phyloP scores from a whole-genome alignment of 164 flowering plant species.

The Cinnamomum micranthum region DNA sequence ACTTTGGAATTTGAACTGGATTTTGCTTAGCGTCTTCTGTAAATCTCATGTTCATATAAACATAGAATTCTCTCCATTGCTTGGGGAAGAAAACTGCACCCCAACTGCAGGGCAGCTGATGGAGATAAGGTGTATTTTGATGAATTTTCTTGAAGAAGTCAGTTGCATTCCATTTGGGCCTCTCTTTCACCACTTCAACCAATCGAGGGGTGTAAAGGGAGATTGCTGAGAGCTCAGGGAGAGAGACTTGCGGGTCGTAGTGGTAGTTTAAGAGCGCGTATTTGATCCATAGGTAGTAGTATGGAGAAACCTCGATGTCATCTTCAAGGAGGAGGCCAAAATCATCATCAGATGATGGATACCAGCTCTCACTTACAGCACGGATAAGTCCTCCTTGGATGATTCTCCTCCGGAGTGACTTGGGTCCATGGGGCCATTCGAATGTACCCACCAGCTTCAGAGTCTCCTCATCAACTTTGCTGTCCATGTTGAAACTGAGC shows the following conservation, averaged over 20 bases:
- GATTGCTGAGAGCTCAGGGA: conserved; percentile 88
- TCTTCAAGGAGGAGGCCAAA: conserved; percentile 91
- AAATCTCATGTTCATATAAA: conserved; percentile 96
- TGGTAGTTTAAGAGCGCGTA: conserved; percentile 78
- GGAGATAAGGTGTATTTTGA: conserved; percentile 95
- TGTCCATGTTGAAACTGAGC: conserved; percentile 94
- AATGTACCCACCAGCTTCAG: conserved; percentile 55
- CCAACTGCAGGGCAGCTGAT: conserved; percentile 97
- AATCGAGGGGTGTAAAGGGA: conserved; percentile 85
- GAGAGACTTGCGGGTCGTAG: conserved; percentile 83
- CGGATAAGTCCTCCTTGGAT: conserved; percentile 96
- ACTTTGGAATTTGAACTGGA: conserved; percentile 94
- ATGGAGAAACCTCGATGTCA: conserved; percentile 96
- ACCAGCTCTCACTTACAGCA: conserved; percentile 99
- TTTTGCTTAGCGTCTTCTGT: conserved; percentile 82
- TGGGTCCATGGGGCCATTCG: conserved; percentile 92
- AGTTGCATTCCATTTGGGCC: conserved; percentile 92
- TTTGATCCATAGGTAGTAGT: conserved; percentile 92
- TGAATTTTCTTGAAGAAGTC: conserved; percentile 76
- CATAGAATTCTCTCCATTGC: conserved; percentile 94
- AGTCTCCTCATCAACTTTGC: conserved; percentile 80
- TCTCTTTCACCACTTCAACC: conserved; percentile 89
- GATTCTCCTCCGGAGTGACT: conserved; percentile 75
- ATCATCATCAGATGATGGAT: conserved; percentile 86
- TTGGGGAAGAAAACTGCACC: conserved; percentile 99